These are phyloP conservation scores for Peronospora belbahrii DNA, from an alignment of 352 stramenopile species.

Conservation along the genomic window DNA sequence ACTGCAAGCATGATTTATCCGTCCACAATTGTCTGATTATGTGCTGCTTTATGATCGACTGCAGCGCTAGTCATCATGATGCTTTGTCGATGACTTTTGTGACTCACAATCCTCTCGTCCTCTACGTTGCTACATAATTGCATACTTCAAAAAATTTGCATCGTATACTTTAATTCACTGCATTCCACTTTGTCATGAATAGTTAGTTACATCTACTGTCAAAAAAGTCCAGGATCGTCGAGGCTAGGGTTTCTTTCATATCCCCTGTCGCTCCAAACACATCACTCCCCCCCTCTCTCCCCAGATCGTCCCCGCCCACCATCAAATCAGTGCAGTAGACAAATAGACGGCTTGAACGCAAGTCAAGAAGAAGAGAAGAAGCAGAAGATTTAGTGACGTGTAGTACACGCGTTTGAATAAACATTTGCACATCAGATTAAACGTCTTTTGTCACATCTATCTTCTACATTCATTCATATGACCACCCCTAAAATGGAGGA, in stretches of 20 bases:
- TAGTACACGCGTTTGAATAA: too few relatives aligned
- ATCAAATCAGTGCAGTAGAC: constrained; percentile 37
- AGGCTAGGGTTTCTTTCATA: constrained; percentile 18
- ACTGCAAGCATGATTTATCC: too few relatives aligned
- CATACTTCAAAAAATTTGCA: too few relatives aligned
- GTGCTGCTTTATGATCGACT: too few relatives aligned
- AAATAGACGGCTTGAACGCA: constrained; percentile 32
- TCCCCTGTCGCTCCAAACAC: constrained; percentile 21
- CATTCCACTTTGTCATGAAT: not conserved
- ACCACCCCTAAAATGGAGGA: constrained; percentile 77
- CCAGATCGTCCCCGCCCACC: constrained; percentile 17
- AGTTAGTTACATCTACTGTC: constrained; percentile 16
- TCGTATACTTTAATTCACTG: not conserved
- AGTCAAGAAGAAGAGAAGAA: constrained; percentile 10
- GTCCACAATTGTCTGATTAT: too few relatives aligned
- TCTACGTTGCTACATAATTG: too few relatives aligned
- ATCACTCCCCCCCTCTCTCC: constrained; percentile 19
- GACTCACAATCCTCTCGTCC: too few relatives aligned
- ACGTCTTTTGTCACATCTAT: not conserved
- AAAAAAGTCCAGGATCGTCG: constrained; percentile 6
- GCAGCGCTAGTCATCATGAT: too few relatives aligned
- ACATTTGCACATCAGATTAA: too few relatives aligned
- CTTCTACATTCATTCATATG: constrained; percentile 27
- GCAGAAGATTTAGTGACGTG: too few relatives aligned
- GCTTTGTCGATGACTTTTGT: too few relatives aligned